Conservation (phyloP, 148 eudicot genomes). For the Gaultheria prostrata region DNA sequence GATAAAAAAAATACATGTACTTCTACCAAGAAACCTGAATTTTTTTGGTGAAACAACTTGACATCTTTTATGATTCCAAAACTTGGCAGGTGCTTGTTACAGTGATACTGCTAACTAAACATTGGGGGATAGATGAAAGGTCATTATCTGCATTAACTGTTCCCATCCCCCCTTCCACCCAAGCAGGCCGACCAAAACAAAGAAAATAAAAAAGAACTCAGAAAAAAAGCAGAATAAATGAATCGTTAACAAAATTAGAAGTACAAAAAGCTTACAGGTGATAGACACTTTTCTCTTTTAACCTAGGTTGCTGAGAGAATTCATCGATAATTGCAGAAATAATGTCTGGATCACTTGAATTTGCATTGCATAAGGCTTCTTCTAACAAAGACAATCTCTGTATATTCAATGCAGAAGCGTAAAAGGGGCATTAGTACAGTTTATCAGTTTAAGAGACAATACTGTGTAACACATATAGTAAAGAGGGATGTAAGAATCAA, state of each 20-base stretch:
- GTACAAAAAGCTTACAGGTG: conserved; percentile 43
- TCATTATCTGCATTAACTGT: background rate
- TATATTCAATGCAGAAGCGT: conserved; percentile 10
- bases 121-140: background rate
- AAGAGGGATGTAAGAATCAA: background rate
- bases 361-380: conserved; percentile 52
- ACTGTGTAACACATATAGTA: background rate
- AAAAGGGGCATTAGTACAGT: background rate
- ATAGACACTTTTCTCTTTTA: conserved; percentile 70
- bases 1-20: background rate
- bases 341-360: conserved; percentile 38
- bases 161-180: background rate
- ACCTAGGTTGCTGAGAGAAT: conserved; percentile 55
- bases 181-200: background rate
- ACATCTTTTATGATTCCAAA: background rate
- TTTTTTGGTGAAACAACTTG: background rate
- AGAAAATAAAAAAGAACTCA: background rate
- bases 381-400: conserved; percentile 69
- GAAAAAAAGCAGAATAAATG: background rate
- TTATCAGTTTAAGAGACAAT: background rate
- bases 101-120: background rate
- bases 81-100: background rate
- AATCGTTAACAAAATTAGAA: background rate
- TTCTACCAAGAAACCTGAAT: background rate
- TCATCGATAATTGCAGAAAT: conserved; percentile 46